Percentiles rank a stretch among this genome's conserved stretches.
phyloP scores from a whole-genome alignment of 1,284 basidiomycete genomes.

The Fomitopsis schrenkii region DNA sequence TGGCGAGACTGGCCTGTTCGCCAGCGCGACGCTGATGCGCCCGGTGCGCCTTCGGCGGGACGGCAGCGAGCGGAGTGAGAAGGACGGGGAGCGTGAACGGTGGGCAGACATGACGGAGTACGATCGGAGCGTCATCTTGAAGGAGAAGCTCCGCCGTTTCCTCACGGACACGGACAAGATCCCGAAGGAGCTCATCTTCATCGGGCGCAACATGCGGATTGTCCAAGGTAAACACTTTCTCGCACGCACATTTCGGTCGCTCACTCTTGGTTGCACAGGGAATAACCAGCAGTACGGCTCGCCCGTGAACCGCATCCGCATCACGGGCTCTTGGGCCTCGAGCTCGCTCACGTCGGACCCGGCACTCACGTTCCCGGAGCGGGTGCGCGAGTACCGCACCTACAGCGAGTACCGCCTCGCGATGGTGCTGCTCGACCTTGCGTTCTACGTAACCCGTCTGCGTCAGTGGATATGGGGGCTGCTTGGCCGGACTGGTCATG shows the following conservation, averaged over 20 bases:
- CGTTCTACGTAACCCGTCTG: conserved; percentile 52
- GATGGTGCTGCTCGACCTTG: conserved; percentile 52
- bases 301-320: conserved; percentile 84
- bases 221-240: conserved; percentile 48
- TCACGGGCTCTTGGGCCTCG: conserved; percentile 73
- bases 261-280: conserved; percentile 29
- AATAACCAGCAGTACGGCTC: conserved; percentile 79
- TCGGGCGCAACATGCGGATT: conserved; percentile 81
- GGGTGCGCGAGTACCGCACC: conserved; percentile 43
- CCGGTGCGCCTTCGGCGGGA: conserved; percentile 41
- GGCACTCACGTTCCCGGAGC: conserved; percentile 35
- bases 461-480: conserved; percentile 43
- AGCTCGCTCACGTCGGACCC: conserved; percentile 43
- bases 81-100: conserved; percentile 11
- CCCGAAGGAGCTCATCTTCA: conserved; percentile 78
- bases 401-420: conserved; percentile 51
- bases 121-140: conserved; percentile 62
- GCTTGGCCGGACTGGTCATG: conserved; percentile 27
- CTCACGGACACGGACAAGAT: conserved; percentile 63
- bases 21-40: conserved; percentile 65
- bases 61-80: conserved; percentile 24
- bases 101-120: conserved; percentile 43
- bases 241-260: not conserved
- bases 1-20: conserved; percentile 74
- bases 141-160: conserved; percentile 57